These are phyloP conservation scores for Penicilliopsis zonata DNA, from an alignment of 495 filamentous ascomycete genomes.

Conservation along the genomic window DNA sequence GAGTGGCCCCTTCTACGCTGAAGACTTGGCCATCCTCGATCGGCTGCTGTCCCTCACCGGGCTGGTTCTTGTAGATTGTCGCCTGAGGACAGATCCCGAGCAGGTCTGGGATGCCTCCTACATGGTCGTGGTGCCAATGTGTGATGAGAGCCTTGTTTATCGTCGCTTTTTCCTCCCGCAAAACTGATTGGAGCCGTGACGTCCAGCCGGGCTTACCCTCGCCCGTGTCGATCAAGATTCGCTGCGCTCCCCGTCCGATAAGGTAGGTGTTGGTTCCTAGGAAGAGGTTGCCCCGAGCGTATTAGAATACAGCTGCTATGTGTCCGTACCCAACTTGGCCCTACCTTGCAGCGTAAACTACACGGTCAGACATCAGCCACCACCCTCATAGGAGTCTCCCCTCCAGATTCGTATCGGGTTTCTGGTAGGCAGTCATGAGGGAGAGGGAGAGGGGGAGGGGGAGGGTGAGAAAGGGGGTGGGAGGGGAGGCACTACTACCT, in stretches of 20 bases:
- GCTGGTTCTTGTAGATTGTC: slow-evolving; percentile 38
- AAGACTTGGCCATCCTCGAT: slow-evolving; percentile 68
- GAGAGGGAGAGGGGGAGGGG: too few relatives aligned
- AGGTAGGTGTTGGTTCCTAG: slow-evolving; percentile 84
- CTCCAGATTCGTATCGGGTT: too few relatives aligned
- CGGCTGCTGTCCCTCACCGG: slow-evolving; percentile 20
- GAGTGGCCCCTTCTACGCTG: slow-evolving; percentile 57
- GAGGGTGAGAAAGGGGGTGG: too few relatives aligned
- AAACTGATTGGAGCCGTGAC: slow-evolving; percentile 42
- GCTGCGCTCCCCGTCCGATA: slow-evolving; percentile 51
- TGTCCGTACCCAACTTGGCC: background rate
- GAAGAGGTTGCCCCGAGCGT: background rate
- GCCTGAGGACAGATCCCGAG: slow-evolving; percentile 45
- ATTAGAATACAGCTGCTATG: background rate
- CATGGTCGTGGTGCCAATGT: slow-evolving; percentile 86
- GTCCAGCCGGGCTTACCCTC: slow-evolving; percentile 54
- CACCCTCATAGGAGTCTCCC: too few relatives aligned
- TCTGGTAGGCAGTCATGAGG: too few relatives aligned
- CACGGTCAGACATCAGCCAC: background rate
- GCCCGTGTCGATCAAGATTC: slow-evolving; percentile 73
- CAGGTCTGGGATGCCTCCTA: slow-evolving; percentile 59
- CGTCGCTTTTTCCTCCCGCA: slow-evolving; percentile 52
- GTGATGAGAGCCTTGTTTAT: slow-evolving; percentile 62
- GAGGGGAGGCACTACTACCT: too few relatives aligned
- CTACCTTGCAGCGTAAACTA: slow-evolving; percentile 44